phyloP scores from a whole-genome alignment of 495 filamentous ascomycete genomes.

The Gamarada debralockiae region DNA sequence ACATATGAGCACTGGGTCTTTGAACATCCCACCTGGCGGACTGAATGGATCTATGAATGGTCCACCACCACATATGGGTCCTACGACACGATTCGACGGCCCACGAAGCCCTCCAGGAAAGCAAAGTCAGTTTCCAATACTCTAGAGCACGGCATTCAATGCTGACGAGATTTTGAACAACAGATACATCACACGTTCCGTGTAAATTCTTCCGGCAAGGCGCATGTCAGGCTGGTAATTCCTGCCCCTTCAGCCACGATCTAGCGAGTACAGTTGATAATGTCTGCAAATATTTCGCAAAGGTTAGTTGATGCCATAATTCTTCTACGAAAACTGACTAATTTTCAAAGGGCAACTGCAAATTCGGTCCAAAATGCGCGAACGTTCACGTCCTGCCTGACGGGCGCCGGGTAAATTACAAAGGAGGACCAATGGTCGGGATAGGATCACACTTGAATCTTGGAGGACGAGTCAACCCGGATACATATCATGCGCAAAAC shows the following conservation, averaged over 20 bases:
- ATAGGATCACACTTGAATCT: conserved; percentile 68
- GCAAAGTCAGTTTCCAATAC: conserved; percentile 57
- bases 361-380: conserved; percentile 96
- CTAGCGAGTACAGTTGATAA: conserved; percentile 73
- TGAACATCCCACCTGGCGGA: conserved; percentile 40
- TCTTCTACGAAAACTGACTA: conserved; percentile 3
- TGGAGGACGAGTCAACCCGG: conserved; percentile 29
- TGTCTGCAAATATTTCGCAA: conserved; percentile 97
- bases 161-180: conserved; percentile 14
- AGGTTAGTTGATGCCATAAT: conserved; percentile 53
- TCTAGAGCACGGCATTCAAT: background rate
- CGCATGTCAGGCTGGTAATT: conserved; percentile 90
- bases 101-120: conserved; percentile 78
- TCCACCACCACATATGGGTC: conserved; percentile 29
- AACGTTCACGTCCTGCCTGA: conserved; percentile 93
- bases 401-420: conserved; percentile 81
- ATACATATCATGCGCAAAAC: conserved; percentile 51
- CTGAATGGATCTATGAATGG: conserved; percentile 25
- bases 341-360: conserved; percentile 85
- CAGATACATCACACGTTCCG: conserved; percentile 95
- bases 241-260: conserved; percentile 94
- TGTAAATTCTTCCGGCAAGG: conserved; percentile 99
- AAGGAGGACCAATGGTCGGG: conserved; percentile 48
- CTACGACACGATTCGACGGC: conserved; percentile 53
- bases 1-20: conserved; percentile 47